Evolutionary conservation across 495 filamentous ascomycete species (phyloP).

Genomic region (Aspergillus taichungensis): DNA sequence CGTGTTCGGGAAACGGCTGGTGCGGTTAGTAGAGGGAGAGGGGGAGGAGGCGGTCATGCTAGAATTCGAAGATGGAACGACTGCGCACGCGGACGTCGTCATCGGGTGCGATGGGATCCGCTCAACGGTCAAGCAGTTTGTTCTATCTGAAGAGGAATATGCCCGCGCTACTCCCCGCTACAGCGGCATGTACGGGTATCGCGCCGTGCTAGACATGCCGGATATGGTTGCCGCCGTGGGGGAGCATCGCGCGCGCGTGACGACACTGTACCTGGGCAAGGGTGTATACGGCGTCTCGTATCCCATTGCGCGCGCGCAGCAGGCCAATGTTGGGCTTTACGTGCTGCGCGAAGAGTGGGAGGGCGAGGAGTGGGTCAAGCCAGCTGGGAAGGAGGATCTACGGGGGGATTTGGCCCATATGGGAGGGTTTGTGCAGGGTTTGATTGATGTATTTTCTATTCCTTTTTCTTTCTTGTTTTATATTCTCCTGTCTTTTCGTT

Average conservation of each 20-base stretch:
- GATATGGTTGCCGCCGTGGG: conserved; percentile 44
- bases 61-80: conserved; percentile 26
- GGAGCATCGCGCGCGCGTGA: conserved; percentile 41
- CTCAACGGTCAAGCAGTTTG: conserved; percentile 34
- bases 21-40: conserved; percentile 8
- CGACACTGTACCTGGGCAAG: conserved; percentile 48
- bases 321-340: conserved; percentile 51
- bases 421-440: conserved; percentile 37
- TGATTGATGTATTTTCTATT: conserved; percentile 32
- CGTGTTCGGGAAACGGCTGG: conserved; percentile 27
- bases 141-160: conserved; percentile 32
- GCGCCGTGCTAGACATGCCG: conserved; percentile 53
- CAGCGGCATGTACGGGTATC: conserved; percentile 47
- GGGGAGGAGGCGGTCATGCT: conserved; percentile 10
- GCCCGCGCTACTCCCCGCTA: conserved; percentile 28
- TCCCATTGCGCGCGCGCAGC: conserved; percentile 54
- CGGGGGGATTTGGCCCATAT: conserved; percentile 44
- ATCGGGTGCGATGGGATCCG: conserved; percentile 55
- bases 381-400: conserved; percentile 48
- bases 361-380: conserved; percentile 47
- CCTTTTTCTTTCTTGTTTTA: not conserved
- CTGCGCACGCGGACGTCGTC: conserved; percentile 31
- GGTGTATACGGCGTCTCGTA: conserved; percentile 55
- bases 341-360: conserved; percentile 39
- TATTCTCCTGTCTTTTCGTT: not conserved